phyloP scores from a whole-genome alignment of 73 alveolate species.

The Uronychia setigera region DNA sequence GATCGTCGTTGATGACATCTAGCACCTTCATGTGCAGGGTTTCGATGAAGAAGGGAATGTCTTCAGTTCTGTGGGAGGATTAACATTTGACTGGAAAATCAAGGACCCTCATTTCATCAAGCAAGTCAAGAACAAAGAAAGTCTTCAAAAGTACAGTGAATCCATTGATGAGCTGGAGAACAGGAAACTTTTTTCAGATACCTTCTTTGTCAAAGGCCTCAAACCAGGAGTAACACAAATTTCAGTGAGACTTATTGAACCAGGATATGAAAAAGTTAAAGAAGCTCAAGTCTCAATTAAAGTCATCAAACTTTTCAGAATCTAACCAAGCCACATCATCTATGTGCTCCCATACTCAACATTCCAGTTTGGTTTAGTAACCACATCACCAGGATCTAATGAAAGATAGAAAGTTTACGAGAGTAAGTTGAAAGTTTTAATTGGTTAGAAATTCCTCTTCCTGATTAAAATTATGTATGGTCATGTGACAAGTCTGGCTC shows the following conservation, averaged over 20 bases:
- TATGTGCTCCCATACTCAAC: background rate
- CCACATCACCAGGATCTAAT: background rate
- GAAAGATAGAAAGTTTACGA: constrained; percentile 1
- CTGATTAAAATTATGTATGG: constrained; percentile 44
- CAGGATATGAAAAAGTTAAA: constrained; percentile 60
- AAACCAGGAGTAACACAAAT: constrained; percentile 77
- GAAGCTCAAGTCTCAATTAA: constrained; percentile 39
- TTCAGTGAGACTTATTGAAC: constrained; percentile 75
- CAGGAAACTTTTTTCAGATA: constrained; percentile 71
- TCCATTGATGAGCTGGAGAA: constrained; percentile 78
- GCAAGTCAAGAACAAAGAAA: constrained; percentile 70
- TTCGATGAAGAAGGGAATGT: constrained; percentile 89
- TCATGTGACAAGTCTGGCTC: background rate
- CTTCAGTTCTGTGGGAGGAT: constrained; percentile 86
- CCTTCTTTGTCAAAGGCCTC: constrained; percentile 77
- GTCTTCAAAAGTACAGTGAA: constrained; percentile 60
- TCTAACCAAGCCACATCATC: background rate
- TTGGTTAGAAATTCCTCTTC: constrained; percentile 31
- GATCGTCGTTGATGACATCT: constrained; percentile 73
- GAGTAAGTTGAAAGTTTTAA: constrained; percentile 10
- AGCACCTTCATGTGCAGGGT: constrained; percentile 82
- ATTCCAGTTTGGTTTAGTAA: background rate
- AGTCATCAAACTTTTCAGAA: constrained; percentile 39
- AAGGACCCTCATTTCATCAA: constrained; percentile 76
- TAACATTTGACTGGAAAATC: constrained; percentile 88